phyloP scores from a whole-genome alignment of 805 yeast genomes.

The Scheffersomyces spartinae region DNA sequence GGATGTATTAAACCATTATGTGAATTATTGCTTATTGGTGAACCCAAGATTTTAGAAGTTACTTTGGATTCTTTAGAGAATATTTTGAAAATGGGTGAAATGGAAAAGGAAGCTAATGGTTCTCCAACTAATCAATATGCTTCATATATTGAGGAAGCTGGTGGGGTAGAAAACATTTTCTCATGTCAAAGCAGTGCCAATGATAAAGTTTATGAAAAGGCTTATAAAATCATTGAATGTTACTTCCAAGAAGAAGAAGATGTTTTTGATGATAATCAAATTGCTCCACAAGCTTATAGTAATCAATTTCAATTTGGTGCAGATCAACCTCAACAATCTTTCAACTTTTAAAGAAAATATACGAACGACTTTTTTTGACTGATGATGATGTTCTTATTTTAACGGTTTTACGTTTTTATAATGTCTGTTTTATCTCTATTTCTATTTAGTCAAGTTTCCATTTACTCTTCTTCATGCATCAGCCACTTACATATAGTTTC shows the following conservation, averaged over 20 bases:
- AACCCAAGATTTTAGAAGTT: constrained; percentile 85
- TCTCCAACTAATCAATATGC: constrained; percentile 75
- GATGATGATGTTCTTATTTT: no score
- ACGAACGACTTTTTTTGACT: no score
- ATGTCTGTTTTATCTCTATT: no score
- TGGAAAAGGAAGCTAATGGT: constrained; percentile 72
- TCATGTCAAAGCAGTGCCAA: constrained; percentile 87
- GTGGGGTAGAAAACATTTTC: constrained; percentile 94
- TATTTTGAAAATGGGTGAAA: constrained; percentile 87
- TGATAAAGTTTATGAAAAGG: constrained; percentile 85
- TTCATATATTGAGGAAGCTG: constrained; percentile 90
- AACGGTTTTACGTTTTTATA: no score
- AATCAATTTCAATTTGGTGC: constrained; percentile 85
- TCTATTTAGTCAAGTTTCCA: no score
- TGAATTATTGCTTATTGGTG: constrained; percentile 80
- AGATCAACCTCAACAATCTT: constrained; percentile 42
- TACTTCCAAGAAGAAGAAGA: constrained; percentile 80
- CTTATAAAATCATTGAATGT: constrained; percentile 80
- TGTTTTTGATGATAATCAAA: constrained; percentile 50
- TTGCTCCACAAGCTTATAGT: constrained; percentile 69
- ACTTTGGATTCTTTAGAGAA: constrained; percentile 93
- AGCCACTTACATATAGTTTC: no score
- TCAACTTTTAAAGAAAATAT: constrained; percentile 39
- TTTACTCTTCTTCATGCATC: no score
- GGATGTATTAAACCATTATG: constrained; percentile 97